phyloP scores from a whole-genome alignment of 2,329 filamentous ascomycete genomes.

The Cladophialophora exuberans region DNA sequence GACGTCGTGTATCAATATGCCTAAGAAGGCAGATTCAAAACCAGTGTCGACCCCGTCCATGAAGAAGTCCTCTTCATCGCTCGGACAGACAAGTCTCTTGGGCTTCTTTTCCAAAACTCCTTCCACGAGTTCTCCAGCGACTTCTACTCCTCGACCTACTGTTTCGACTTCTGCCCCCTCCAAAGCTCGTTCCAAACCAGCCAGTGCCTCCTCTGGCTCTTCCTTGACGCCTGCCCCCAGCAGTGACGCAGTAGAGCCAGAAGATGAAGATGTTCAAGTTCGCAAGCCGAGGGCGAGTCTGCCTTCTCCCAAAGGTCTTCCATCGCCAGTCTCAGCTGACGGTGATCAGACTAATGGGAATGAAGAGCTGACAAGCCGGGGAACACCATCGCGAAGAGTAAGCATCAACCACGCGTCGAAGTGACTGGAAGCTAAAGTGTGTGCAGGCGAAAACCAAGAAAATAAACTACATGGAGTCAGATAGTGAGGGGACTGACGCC shows the following conservation, averaged over 20 bases:
- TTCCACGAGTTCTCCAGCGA: constrained; percentile 20
- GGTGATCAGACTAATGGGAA: constrained; percentile 30
- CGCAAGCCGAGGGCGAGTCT: constrained; percentile 40
- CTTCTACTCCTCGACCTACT: constrained; percentile 11
- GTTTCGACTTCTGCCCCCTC: constrained; percentile 36
- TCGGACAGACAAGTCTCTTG: constrained; percentile 72
- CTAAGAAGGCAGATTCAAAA: constrained; percentile 41
- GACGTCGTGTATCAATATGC: constrained; percentile 39
- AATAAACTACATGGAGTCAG: constrained; percentile 83
- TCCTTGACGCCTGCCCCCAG: constrained; percentile 75
- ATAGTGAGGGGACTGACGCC: constrained; percentile 69
- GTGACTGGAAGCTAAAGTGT: background rate
- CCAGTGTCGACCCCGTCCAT: constrained; percentile 39
- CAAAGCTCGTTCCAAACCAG: constrained; percentile 53
- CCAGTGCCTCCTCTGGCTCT: constrained; percentile 42
- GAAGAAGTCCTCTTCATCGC: constrained; percentile 46
- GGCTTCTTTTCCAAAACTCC: constrained; percentile 73
- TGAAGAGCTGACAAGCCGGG: constrained; percentile 48
- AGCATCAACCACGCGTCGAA: constrained; percentile 23
- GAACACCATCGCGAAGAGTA: constrained; percentile 83
- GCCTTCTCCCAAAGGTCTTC: constrained; percentile 57
- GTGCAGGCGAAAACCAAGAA: constrained; percentile 61
- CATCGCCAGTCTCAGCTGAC: constrained; percentile 50
- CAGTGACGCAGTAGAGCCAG: constrained; percentile 73
- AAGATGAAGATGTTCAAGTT: constrained; percentile 59